Evolutionary conservation across 495 filamentous ascomycete species (phyloP).

Genomic region (Penicillium desertorum): DNA sequence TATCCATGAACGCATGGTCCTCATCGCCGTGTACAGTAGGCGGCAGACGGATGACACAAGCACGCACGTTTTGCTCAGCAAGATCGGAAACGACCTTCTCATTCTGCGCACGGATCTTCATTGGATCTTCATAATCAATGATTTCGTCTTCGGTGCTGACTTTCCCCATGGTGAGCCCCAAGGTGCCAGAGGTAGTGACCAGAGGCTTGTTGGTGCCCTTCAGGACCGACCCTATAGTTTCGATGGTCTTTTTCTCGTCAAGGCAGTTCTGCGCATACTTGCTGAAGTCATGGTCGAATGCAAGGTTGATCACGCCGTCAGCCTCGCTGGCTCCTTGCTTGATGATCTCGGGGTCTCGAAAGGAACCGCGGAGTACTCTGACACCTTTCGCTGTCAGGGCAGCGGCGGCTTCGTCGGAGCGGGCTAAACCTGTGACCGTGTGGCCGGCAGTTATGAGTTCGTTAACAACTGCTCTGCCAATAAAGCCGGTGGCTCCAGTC

Average conservation of each 20-base stretch:
- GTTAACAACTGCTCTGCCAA: slow-evolving; percentile 44
- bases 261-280: slow-evolving; percentile 32
- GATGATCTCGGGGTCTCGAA: slow-evolving; percentile 39
- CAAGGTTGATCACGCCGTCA: slow-evolving; percentile 49
- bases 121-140: slow-evolving; percentile 12
- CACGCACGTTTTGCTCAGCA: slow-evolving; percentile 35
- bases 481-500: slow-evolving; percentile 49
- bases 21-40: slow-evolving; percentile 44
- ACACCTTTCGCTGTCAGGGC: slow-evolving; percentile 31
- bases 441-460: slow-evolving; percentile 44
- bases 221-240: slow-evolving; percentile 37
- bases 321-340: slow-evolving; percentile 33
- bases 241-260: slow-evolving; percentile 37
- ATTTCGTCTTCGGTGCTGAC: slow-evolving; percentile 35
- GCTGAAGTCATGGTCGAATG: slow-evolving; percentile 46
- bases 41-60: slow-evolving; percentile 40
- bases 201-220: slow-evolving; percentile 37
- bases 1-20: slow-evolving; percentile 36
- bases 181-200: slow-evolving; percentile 45
- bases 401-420: slow-evolving; percentile 34
- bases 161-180: slow-evolving; percentile 31
- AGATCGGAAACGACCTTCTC: slow-evolving; percentile 31
- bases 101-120: slow-evolving; percentile 28
- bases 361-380: slow-evolving; percentile 35
- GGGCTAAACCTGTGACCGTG: slow-evolving; percentile 44